These are phyloP conservation scores for Boletus pseudo-olivaceus DNA, from an alignment of 768 basidiomycete genomes.

Conservation along the genomic window DNA sequence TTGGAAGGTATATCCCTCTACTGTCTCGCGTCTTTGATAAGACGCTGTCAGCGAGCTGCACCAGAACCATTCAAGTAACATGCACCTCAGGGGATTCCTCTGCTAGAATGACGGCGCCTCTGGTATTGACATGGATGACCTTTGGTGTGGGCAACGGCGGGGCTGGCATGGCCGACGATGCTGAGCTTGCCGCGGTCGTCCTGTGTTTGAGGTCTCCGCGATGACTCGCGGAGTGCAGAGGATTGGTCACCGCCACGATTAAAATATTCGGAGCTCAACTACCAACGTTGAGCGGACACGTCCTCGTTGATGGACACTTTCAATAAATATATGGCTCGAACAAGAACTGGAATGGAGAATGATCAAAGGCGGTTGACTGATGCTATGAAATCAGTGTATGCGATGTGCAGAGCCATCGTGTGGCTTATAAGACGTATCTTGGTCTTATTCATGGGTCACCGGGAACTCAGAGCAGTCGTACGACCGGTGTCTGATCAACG, in stretches of 20 bases:
- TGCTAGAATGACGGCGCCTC: conserved; percentile 87
- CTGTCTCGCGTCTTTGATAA: conserved; percentile 77
- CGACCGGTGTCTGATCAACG: not conserved
- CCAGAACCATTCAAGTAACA: conserved; percentile 5
- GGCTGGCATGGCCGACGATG: conserved; percentile 37
- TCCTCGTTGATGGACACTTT: not conserved
- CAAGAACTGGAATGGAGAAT: not conserved
- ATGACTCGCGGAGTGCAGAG: conserved; percentile 4
- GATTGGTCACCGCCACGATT: conserved; percentile 18
- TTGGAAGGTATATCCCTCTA: conserved; percentile 95
- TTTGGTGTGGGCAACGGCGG: conserved; percentile 76
- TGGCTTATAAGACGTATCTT: not conserved
- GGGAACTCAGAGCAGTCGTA: conserved; percentile 3
- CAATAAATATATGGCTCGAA: not conserved
- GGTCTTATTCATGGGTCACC: conserved; percentile 5
- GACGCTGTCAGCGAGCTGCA: conserved; percentile 13
- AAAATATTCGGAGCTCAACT: not conserved
- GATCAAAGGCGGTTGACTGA: conserved; percentile 2
- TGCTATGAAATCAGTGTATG: conserved; percentile 2
- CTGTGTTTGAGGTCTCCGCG: conserved; percentile 13
- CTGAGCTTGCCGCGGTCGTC: conserved; percentile 9
- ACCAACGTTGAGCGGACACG: conserved; percentile 4
- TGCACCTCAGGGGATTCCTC: conserved; percentile 93
- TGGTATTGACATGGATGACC: conserved; percentile 92
- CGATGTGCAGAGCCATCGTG: conserved; percentile 2